Conservation (phyloP, 371 early-diverging fungal genomes). For the Rhizomucor pusillus region DNA sequence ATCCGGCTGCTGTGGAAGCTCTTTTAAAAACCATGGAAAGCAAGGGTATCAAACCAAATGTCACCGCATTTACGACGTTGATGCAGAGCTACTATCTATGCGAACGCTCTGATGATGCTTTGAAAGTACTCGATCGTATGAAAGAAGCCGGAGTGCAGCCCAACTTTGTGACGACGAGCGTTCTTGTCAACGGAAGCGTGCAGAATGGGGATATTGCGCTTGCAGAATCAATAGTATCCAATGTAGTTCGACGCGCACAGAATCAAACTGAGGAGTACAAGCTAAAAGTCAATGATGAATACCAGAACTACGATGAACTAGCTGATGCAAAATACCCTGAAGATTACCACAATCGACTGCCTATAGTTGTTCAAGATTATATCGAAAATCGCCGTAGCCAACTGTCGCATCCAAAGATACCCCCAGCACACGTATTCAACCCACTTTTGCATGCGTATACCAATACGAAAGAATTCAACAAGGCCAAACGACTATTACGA, state of each 20-base stretch:
- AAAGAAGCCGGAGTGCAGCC: slow-evolving; percentile 25
- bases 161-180: slow-evolving; percentile 19
- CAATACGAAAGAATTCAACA: slow-evolving; percentile 4
- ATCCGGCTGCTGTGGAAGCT: slow-evolving; percentile 31
- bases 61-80: slow-evolving; percentile 28
- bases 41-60: slow-evolving; percentile 23
- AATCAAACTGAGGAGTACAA: not conserved
- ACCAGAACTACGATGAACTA: slow-evolving; percentile 1
- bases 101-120: slow-evolving; percentile 18
- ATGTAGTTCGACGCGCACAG: slow-evolving; percentile 13
- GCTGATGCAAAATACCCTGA: slow-evolving; percentile 8
- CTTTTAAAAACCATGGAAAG: slow-evolving; percentile 34
- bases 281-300: not conserved
- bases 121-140: slow-evolving; percentile 33
- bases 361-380: slow-evolving; percentile 31
- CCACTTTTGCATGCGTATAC: slow-evolving; percentile 28
- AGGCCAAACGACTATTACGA: slow-evolving; percentile 15
- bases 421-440: slow-evolving; percentile 32
- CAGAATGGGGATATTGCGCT: slow-evolving; percentile 17
- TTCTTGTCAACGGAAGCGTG: slow-evolving; percentile 25
- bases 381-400: slow-evolving; percentile 13
- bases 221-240: slow-evolving; percentile 27
- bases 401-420: not conserved
- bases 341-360: slow-evolving; percentile 18
- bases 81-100: slow-evolving; percentile 39